Evolutionary conservation across 2,329 filamentous ascomycete genomes (phyloP).

Genomic region (Microdochium paspali): DNA sequence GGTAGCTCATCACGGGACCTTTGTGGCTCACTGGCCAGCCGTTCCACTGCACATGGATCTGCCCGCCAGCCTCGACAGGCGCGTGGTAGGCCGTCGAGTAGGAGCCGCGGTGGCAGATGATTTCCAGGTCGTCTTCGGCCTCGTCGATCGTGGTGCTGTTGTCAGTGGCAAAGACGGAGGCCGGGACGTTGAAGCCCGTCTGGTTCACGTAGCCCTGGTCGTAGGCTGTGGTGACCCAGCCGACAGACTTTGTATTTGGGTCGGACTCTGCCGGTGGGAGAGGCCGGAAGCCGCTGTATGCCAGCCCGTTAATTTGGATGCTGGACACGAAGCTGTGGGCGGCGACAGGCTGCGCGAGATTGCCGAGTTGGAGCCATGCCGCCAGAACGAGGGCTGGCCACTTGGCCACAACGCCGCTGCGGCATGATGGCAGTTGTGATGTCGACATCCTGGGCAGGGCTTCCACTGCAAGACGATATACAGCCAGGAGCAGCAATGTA

Average conservation of each 20-base stretch:
- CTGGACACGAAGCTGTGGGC: slow-evolving; percentile 18
- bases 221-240: slow-evolving; percentile 19
- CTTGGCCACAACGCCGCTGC: too few species aligned
- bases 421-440: neutral
- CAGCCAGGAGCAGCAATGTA: too few species aligned
- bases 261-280: slow-evolving; percentile 4
- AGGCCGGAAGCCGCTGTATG: slow-evolving; percentile 16
- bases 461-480: too few species aligned
- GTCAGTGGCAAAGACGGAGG: neutral
- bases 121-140: slow-evolving; percentile 18
- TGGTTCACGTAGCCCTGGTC: slow-evolving; percentile 32
- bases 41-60: slow-evolving; percentile 27
- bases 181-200: slow-evolving; percentile 12
- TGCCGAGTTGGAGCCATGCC: too few species aligned
- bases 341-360: slow-evolving; percentile 3
- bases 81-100: slow-evolving; percentile 20
- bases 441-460: too few species aligned
- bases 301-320: slow-evolving; percentile 14
- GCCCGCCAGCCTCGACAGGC: slow-evolving; percentile 22
- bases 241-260: slow-evolving; percentile 10
- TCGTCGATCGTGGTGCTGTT: neutral
- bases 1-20: slow-evolving; percentile 28
- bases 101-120: slow-evolving; percentile 26
- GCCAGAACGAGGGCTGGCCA: too few species aligned
- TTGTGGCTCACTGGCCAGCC: slow-evolving; percentile 27